These are phyloP conservation scores for Pochonia chlamydosporia DNA, from an alignment of 2,329 filamentous ascomycete species.

Conservation along the genomic window DNA sequence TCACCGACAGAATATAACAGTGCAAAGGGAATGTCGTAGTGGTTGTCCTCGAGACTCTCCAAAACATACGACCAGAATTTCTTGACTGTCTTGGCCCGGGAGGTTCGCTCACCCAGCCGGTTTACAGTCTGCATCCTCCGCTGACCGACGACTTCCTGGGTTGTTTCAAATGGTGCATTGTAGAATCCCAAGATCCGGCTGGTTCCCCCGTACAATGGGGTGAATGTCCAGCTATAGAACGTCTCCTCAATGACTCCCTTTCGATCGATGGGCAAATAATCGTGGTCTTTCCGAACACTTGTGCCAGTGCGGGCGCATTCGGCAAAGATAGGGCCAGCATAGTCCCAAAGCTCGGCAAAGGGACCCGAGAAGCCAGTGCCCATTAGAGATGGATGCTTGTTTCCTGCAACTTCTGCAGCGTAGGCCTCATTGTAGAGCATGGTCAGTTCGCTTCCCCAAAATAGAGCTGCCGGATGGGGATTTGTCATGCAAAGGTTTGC, in stretches of 20 bases:
- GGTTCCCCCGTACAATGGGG: constrained; percentile 30
- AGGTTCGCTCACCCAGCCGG: constrained; percentile 22
- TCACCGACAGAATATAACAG: constrained; percentile 35
- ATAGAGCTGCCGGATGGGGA: constrained; percentile 44
- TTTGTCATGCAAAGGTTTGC: constrained; percentile 32
- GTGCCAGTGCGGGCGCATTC: constrained; percentile 29
- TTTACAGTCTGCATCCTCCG: constrained; percentile 28
- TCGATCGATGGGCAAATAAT: constrained; percentile 25
- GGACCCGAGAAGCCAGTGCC: constrained; percentile 51
- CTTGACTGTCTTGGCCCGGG: constrained; percentile 26
- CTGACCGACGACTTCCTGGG: constrained; percentile 25
- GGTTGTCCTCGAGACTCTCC: constrained; percentile 26
- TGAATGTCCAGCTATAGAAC: constrained; percentile 31
- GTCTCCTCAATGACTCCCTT: constrained; percentile 33
- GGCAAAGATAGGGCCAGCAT: constrained; percentile 23
- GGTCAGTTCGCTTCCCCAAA: constrained; percentile 56
- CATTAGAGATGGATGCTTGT: constrained; percentile 57
- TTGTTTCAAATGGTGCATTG: constrained; percentile 32
- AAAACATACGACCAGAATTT: constrained; percentile 28
- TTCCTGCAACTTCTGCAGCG: constrained; percentile 49
- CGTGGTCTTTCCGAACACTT: constrained; percentile 26
- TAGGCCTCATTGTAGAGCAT: constrained; percentile 61
- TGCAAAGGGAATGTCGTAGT: constrained; percentile 33
- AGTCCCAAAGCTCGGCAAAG: constrained; percentile 44
- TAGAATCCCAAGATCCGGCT: constrained; percentile 32